Conservation (phyloP, 257 asterid genomes). For the Verbascum thapsus region DNA sequence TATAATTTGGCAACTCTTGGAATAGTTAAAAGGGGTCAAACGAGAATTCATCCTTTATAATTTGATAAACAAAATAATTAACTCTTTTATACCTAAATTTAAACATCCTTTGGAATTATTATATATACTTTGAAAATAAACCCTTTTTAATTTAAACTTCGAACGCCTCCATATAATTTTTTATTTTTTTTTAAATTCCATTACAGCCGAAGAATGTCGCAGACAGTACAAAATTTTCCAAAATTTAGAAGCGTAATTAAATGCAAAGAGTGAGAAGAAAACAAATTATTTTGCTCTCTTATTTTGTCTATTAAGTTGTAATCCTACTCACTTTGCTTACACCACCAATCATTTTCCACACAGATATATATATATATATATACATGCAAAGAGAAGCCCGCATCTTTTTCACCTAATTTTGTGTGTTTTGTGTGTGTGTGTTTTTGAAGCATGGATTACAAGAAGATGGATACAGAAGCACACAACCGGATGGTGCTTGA, state of each 20-base stretch:
- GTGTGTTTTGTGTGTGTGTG: conserved; percentile 20
- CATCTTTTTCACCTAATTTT: conserved; percentile 21
- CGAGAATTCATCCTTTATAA: too few species aligned
- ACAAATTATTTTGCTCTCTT: too few species aligned
- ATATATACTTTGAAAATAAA: too few species aligned
- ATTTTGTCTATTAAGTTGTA: too few species aligned
- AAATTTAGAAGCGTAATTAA: conserved; percentile 1
- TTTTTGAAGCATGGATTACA: conserved; percentile 34
- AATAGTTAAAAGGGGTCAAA: too few species aligned
- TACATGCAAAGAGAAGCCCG: conserved; percentile 26
- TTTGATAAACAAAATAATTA: too few species aligned
- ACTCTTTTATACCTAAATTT: too few species aligned
- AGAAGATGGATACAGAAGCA: conserved; percentile 31
- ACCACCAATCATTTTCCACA: background rate
- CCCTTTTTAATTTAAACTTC: too few species aligned
- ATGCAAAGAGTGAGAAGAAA: conserved; percentile 13
- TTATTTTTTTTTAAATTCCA: background rate
- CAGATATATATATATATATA: background rate
- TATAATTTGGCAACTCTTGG: too few species aligned
- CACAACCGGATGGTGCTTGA: conserved; percentile 35
- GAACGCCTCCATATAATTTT: background rate
- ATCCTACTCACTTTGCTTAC: too few species aligned
- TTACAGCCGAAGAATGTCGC: background rate
- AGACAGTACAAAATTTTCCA: conserved; percentile 1
- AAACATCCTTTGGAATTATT: too few species aligned